Base-by-base conservation (phyloP, 2,329 filamentous ascomycete genomes). In the Claviceps maximensis region DNA sequence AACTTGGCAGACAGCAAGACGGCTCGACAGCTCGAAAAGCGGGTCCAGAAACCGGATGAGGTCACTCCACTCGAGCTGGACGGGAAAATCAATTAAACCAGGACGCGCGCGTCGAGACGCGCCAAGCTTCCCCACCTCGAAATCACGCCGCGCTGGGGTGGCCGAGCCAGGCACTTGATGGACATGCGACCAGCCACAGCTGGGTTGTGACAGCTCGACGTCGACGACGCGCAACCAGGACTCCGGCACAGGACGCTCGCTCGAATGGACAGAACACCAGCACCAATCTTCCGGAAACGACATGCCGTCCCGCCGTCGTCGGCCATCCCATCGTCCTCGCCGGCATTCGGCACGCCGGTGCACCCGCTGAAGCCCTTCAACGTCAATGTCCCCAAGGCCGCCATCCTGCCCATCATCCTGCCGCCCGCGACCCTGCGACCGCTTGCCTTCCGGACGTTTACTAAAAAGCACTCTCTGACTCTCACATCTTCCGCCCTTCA, bases 381-480 rank as follows among this genome's bases (percentile, higher is more conserved):
- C 36, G 68, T 77, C 57, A 71, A 75, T 27, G 70, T 72, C 2
- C 70, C 75, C 44, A 76, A 79, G 59, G 76, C 82, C 13, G 75
- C 82, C 7, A 86, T 97, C 48, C 76, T 98, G 1, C 89, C 93
- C 4, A 93, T 98, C 54, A 76, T 95, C 38, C 82, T 98, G 4
- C 90, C 91, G 3, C 87, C 90, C 0, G 82, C 89, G 10, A 94
- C 87, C 0, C 73, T 98, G 42, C 79, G 94, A 57, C 91, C 93
- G 2, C 76, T 97, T 21, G 94, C 93, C 9, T 97, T 98, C 64
- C 83, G 93, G 47, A 94, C 88, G 0, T 95, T 98, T 59, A 98
- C 93, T 2, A 96, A 96, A 69, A 98, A 97, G 65, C 89, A 98
- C 70, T 94, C 91, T 61, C 75, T 98, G 53, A 97, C 90, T 0